Conservation (phyloP, 2,329 filamentous ascomycete species). For the Emmonsiellopsis sp. region DNA sequence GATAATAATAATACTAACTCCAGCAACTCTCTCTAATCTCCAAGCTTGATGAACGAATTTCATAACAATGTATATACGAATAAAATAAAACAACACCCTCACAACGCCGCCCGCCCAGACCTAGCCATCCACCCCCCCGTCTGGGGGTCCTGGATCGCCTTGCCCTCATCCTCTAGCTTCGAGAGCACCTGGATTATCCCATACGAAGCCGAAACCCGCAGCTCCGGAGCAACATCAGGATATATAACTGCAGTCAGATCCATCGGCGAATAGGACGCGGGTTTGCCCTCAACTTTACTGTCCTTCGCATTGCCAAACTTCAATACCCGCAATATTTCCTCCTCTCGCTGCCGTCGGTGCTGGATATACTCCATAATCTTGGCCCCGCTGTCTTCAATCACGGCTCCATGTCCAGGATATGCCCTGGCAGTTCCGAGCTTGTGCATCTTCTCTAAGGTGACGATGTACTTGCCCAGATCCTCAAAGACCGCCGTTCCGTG, state of each 20-base stretch:
- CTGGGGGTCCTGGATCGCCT: conserved; percentile 36
- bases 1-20: too few relatives aligned
- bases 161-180: conserved; percentile 69
- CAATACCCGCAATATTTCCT: conserved; percentile 62
- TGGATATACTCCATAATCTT: conserved; percentile 75
- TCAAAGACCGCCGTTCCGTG: conserved; percentile 83
- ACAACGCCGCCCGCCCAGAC: conserved; percentile 20
- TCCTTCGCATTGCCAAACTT: conserved; percentile 25
- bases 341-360: conserved; percentile 71
- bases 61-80: too few relatives aligned
- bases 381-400: conserved; percentile 60
- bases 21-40: too few relatives aligned
- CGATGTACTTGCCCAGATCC: conserved; percentile 59
- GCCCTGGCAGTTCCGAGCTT: conserved; percentile 51
- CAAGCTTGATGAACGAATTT: too few relatives aligned
- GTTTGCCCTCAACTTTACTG: conserved; percentile 21
- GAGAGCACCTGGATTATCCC: conserved; percentile 69
- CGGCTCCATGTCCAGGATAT: conserved; percentile 80
- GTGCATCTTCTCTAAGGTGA: conserved; percentile 60
- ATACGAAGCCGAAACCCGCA: conserved; percentile 66
- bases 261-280: conserved; percentile 54
- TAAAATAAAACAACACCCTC: neutral
- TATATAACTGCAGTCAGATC: conserved; percentile 88
- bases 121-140: conserved; percentile 15
- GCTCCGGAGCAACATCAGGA: conserved; percentile 60